A percentile compares a stretch with the other conserved stretches of the same genome.
Conservation (phyloP, 768 basidiomycete genomes). For the Rhizopogon vinicolor region DNA sequence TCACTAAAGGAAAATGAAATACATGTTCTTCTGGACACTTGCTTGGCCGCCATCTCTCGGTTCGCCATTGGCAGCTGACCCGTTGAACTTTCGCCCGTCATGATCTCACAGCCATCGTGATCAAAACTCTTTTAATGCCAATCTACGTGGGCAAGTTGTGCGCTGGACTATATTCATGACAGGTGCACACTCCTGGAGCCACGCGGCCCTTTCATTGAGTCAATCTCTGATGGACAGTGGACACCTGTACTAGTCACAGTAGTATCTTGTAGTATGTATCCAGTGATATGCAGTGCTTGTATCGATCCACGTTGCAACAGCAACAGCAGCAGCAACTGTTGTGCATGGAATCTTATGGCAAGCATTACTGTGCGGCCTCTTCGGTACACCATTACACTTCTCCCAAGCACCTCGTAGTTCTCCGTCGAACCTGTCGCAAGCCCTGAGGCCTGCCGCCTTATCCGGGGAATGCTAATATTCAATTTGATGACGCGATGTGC, state of each 20-base stretch:
- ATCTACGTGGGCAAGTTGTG: background rate
- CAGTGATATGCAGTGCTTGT: background rate
- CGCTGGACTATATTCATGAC: too few species aligned
- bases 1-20: constrained; percentile 1
- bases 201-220: too few species aligned
- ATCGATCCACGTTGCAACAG: background rate
- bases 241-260: too few species aligned
- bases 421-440: constrained; percentile 11
- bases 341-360: background rate
- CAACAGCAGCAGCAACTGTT: too few species aligned
- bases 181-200: too few species aligned
- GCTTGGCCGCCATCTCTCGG: constrained; percentile 1
- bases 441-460: constrained; percentile 13
- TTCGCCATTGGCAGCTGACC: background rate
- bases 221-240: too few species aligned
- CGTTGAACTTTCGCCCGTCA: background rate
- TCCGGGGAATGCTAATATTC: constrained; percentile 7
- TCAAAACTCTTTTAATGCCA: background rate
- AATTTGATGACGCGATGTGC: constrained; percentile 18
- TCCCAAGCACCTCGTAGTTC: constrained; percentile 3
- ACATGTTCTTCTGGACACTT: background rate
- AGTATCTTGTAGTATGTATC: too few species aligned
- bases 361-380: background rate
- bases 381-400: background rate
- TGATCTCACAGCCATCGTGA: constrained; percentile 1